A percentile compares a stretch with the other conserved stretches of the same genome.
Conservation (phyloP, 169 alveolate species). For the Babesia sp. region DNA sequence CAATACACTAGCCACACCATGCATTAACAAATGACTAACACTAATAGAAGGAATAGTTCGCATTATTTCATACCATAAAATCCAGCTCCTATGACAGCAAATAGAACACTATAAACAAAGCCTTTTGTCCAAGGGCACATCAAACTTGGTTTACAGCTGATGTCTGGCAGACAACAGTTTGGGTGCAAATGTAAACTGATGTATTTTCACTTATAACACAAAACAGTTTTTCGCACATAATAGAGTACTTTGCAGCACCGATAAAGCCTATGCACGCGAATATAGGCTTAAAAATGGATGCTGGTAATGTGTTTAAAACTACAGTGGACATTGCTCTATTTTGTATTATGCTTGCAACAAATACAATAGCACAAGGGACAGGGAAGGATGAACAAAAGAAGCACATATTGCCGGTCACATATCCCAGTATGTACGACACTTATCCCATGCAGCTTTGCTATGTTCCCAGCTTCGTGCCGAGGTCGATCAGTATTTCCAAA, state of each 20-base stretch:
- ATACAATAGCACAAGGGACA: not conserved
- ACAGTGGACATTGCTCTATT: not conserved
- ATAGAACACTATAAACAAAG: too few species aligned
- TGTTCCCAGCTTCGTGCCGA: conserved; percentile 6
- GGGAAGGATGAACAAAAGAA: not conserved
- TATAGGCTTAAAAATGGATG: not conserved
- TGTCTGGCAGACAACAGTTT: too few species aligned
- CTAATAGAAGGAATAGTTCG: not conserved
- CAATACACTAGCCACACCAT: not conserved
- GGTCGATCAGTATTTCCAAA: conserved; percentile 2
- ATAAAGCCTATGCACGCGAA: not conserved
- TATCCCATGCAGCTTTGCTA: conserved; percentile 13
- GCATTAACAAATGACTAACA: not conserved
- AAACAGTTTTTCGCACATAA: too few species aligned
- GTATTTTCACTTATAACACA: too few species aligned
- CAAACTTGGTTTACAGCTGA: too few species aligned
- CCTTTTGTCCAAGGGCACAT: too few species aligned
- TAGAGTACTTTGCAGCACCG: not conserved
- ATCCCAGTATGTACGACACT: not conserved
- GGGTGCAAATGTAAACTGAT: too few species aligned
- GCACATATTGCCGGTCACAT: not conserved
- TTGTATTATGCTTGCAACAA: not conserved
- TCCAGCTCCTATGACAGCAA: too few species aligned
- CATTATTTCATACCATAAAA: too few species aligned
- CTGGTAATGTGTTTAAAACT: too few species aligned